Percentiles rank a stretch among this genome's conserved stretches.
Evolutionary conservation across 371 early-diverging fungal genomes (phyloP).

Genomic region (Mucor piriformis): DNA sequence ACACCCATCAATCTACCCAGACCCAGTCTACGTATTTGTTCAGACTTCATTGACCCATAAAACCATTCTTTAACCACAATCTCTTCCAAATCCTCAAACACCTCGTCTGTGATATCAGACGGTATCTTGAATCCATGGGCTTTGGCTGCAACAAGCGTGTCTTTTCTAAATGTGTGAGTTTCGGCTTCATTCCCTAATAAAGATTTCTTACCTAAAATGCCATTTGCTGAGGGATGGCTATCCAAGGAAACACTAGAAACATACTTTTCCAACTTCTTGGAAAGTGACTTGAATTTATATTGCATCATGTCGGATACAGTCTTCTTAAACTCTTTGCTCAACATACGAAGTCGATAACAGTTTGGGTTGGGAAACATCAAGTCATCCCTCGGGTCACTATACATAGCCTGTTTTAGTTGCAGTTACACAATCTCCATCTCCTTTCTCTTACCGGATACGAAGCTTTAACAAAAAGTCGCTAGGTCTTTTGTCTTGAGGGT

Average conservation of each 20-base stretch:
- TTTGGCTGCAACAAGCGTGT: constrained; percentile 48
- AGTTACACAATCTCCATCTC: neutral
- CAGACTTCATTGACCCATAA: constrained; percentile 30
- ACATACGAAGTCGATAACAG: constrained; percentile 40
- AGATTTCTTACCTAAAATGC: constrained; percentile 40
- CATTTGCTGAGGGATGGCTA: constrained; percentile 57
- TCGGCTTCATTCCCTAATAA: constrained; percentile 5
- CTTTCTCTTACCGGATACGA: constrained; percentile 38
- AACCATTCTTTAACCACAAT: constrained; percentile 53
- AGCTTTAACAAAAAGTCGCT: constrained; percentile 37
- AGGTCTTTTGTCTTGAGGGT: constrained; percentile 49
- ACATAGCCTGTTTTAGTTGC: neutral
- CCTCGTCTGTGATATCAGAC: constrained; percentile 41
- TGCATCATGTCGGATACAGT: constrained; percentile 35
- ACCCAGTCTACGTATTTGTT: constrained; percentile 50
- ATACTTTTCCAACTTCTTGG: constrained; percentile 33
- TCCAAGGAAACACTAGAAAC: constrained; percentile 43
- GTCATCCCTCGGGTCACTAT: constrained; percentile 47
- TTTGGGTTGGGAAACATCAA: constrained; percentile 50
- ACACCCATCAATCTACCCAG: constrained; percentile 60
- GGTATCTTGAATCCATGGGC: constrained; percentile 58
- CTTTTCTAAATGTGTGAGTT: constrained; percentile 15
- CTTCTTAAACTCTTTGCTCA: constrained; percentile 40
- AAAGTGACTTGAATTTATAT: constrained; percentile 32
- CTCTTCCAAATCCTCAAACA: constrained; percentile 37